Base-by-base conservation (phyloP, 331 rosid genomes). In the Quercus phellos region DNA sequence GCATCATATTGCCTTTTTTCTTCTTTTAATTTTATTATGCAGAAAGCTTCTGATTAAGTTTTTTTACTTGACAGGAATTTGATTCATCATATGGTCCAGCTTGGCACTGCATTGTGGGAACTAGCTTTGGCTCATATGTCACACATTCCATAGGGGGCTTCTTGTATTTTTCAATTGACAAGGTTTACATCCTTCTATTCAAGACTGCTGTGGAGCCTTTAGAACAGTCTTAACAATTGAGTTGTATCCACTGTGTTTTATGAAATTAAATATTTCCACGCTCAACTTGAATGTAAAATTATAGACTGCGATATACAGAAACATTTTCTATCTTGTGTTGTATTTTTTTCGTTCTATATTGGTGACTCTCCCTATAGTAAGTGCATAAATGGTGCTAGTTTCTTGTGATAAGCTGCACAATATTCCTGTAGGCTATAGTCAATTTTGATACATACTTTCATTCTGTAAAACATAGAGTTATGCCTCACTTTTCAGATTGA, bases 51-150 rank as follows among this genome's bases (percentile, higher is more conserved):
- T 82, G 71, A 85, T 61, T 21, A 34, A 55, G 27, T 43, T 58
- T 74, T 14, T 0, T 83, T 32, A 72, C 30, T 43, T 83, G 81
- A 30, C 94, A 94, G 99, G 99, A 92, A 73, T 94, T 92, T 79
- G 99, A 94, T 79, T 83, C 94, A 42, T 74, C 89, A 2, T 92
- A 89, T 74, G 99, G 99, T 56, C 98, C 96, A 19, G 99, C 99
- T 55, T 94, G 99, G 98, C 99, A 94, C 79, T 94, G 99, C 91
- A 92, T 94, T 58, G 99, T 94, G 30, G 99, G 99, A 17, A 91
- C 94, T 55, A 92, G 99, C 88, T 94, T 94, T 81, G 99, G 99
- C n/a, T 94, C 99, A 13, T 94, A 91, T 75, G 98, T 94, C 17
- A 94, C 99, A 22, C 98, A 92, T 81, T 92, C 98, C 54, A 64